phyloP scores from a whole-genome alignment of 2,329 filamentous ascomycete species.

The Colletotrichum karsti region DNA sequence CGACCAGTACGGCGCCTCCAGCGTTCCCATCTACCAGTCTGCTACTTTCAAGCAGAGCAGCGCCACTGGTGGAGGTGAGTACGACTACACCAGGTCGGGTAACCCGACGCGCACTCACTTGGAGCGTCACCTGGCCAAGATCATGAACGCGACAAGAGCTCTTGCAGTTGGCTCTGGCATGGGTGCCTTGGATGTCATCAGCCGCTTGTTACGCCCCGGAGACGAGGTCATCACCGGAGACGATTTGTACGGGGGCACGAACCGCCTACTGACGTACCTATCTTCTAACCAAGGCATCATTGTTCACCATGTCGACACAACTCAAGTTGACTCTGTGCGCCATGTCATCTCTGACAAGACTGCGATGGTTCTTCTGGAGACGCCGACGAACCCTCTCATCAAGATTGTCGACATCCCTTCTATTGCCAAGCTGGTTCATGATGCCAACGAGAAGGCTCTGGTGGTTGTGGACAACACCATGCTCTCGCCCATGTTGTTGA shows the following conservation, averaged over 20 bases:
- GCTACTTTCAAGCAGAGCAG: constrained; percentile 97
- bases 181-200: constrained; percentile 97
- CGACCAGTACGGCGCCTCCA: constrained; percentile 97
- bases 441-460: constrained; percentile 78
- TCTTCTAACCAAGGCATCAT: constrained; percentile 89
- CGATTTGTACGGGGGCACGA: constrained; percentile 94
- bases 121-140: constrained; percentile 96
- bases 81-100: constrained; percentile 97
- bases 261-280: constrained; percentile 92
- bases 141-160: constrained; percentile 93
- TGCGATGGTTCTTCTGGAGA: constrained; percentile 94
- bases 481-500: constrained; percentile 93
- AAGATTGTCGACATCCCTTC: constrained; percentile 93
- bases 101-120: constrained; percentile 97
- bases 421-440: constrained; percentile 81
- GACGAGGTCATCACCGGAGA: constrained; percentile 98
- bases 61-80: constrained; percentile 82
- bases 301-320: constrained; percentile 97
- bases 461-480: constrained; percentile 99
- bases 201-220: constrained; percentile 85
- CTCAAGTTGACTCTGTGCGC: constrained; percentile 75
- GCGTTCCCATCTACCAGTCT: constrained; percentile 97
- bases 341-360: constrained; percentile 80
- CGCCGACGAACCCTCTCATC: constrained; percentile 96
- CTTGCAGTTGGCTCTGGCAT: constrained; percentile 96